Evolutionary conservation across 2,329 filamentous ascomycete species (phyloP).

Genomic region (Fusarium domesticum): DNA sequence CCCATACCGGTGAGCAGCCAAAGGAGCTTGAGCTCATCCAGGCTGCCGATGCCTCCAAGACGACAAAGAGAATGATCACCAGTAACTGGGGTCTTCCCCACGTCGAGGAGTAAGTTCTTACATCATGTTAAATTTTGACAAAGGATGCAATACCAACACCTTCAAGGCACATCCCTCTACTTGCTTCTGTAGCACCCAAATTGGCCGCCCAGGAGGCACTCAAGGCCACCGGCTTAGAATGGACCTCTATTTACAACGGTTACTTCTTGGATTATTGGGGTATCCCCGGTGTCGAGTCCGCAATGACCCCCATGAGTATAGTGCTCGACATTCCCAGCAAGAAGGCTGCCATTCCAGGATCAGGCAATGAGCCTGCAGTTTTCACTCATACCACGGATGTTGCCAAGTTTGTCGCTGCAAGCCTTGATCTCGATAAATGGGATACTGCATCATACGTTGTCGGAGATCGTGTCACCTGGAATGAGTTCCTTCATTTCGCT

Average conservation of each 20-base stretch:
- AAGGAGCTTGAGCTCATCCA: conserved; percentile 40
- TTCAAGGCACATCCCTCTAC: not conserved
- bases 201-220: not conserved
- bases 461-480: conserved; percentile 42
- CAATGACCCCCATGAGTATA: conserved; percentile 39
- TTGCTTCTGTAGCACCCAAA: not conserved
- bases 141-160: not conserved
- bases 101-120: conserved; percentile 1
- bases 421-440: conserved; percentile 44
- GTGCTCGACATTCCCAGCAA: conserved; percentile 44
- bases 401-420: conserved; percentile 42
- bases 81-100: conserved; percentile 40
- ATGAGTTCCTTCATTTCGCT: conserved; percentile 40
- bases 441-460: conserved; percentile 34
- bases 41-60: conserved; percentile 39
- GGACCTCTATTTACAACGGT: conserved; percentile 23
- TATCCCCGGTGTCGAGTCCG: conserved; percentile 35
- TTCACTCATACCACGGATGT: conserved; percentile 50
- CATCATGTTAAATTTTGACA: not conserved
- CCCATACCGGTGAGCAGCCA: conserved; percentile 21
- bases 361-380: conserved; percentile 40
- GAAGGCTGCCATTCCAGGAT: conserved; percentile 46
- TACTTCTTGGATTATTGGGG: conserved; percentile 46
- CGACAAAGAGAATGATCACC: conserved; percentile 41
- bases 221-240: not conserved